Evolutionary conservation across 2,329 filamentous ascomycete species (phyloP).

Genomic region (Penicillium frequentans): DNA sequence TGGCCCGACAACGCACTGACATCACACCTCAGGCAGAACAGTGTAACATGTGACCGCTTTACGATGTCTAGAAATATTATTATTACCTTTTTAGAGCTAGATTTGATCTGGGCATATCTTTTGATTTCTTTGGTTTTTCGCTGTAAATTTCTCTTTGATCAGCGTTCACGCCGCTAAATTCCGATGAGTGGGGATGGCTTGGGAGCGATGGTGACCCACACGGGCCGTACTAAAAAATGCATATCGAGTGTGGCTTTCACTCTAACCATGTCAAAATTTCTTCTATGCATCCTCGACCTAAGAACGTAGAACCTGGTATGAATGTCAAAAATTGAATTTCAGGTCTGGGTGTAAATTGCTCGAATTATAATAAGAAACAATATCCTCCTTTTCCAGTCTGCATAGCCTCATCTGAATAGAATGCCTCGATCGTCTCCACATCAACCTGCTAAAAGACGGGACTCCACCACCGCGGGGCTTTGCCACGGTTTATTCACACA

Average conservation of each 20-base stretch:
- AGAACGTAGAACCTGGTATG: too few species aligned
- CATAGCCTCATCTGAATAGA: neutral
- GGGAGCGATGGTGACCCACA: neutral
- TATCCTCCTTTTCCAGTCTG: neutral
- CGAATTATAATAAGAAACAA: neutral
- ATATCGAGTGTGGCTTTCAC: neutral
- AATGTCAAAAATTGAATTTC: neutral
- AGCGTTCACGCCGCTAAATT: neutral
- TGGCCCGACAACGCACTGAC: slow-evolving; percentile 11
- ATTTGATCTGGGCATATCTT: neutral
- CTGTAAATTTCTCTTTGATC: neutral
- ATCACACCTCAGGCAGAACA: neutral
- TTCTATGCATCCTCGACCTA: too few species aligned
- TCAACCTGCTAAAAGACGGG: neutral
- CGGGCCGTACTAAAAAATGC: neutral
- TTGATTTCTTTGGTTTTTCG: neutral
- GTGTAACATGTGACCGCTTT: neutral
- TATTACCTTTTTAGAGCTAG: too few species aligned
- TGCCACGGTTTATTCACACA: too few species aligned
- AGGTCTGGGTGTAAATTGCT: neutral
- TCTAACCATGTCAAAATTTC: neutral
- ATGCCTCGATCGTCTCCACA: neutral
- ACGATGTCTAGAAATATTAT: neutral
- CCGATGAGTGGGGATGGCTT: neutral
- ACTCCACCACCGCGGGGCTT: neutral